phyloP scores from a whole-genome alignment of 495 filamentous ascomycete genomes.

The Pseudomonodictys pantanalensis region DNA sequence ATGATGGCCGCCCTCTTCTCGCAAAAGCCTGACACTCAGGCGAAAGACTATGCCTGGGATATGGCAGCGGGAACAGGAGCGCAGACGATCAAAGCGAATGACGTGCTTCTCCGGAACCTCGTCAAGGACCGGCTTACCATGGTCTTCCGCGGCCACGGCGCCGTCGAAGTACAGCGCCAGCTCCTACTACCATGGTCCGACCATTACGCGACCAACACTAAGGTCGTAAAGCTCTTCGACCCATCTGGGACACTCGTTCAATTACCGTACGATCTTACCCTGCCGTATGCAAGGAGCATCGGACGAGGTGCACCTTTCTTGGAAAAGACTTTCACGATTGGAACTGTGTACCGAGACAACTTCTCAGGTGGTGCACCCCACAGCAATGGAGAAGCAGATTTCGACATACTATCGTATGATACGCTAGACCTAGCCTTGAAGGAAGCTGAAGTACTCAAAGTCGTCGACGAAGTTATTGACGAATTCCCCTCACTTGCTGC shows the following conservation, averaged over 20 bases:
- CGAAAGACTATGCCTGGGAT: conserved; percentile 87
- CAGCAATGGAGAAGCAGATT: conserved; percentile 85
- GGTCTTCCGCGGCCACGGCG: conserved; percentile 89
- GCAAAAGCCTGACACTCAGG: conserved; percentile 61
- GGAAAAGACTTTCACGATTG: conserved; percentile 82
- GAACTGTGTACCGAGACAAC: conserved; percentile 80
- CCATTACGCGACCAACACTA: conserved; percentile 66
- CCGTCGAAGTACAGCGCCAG: conserved; percentile 72
- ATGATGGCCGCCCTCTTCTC: conserved; percentile 82
- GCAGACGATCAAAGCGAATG: conserved; percentile 55
- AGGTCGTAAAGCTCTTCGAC: conserved; percentile 75
- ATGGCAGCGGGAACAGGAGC: conserved; percentile 50
- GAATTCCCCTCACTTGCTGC: conserved; percentile 72
- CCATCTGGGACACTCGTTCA: conserved; percentile 80
- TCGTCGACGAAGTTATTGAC: conserved; percentile 84
- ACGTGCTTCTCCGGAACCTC: conserved; percentile 67
- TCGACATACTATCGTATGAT: conserved; percentile 83
- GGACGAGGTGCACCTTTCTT: conserved; percentile 65
- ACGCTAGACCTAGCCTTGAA: conserved; percentile 80
- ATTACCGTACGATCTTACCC: conserved; percentile 84
- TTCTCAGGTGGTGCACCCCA: conserved; percentile 73
- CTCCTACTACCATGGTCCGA: conserved; percentile 76
- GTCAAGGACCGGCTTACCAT: conserved; percentile 72
- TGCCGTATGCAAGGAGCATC: conserved; percentile 84
- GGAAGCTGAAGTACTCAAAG: conserved; percentile 93